Conservation (phyloP, 257 asterid genomes). For the Mentha longifolia region DNA sequence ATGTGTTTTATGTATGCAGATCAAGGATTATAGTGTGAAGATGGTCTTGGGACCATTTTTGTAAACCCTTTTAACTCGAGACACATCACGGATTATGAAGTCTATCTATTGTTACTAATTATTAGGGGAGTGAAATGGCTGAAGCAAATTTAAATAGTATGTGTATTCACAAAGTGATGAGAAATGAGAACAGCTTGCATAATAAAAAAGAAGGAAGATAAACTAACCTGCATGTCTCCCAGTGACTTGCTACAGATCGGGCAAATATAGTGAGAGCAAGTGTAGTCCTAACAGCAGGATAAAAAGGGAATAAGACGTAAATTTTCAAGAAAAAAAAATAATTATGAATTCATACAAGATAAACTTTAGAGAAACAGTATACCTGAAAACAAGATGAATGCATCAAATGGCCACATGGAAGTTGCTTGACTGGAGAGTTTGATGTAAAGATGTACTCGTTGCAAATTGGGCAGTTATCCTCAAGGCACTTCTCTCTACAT, state of each 20-base stretch:
- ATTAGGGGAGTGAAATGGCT: slow-evolving; percentile 3
- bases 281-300: slow-evolving; percentile 64
- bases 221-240: slow-evolving; percentile 89
- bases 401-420: slow-evolving; percentile 91
- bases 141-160: not conserved
- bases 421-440: slow-evolving; percentile 73
- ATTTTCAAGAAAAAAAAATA: not conserved
- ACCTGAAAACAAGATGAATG: slow-evolving; percentile 94
- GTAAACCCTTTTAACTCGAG: not conserved
- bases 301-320: slow-evolving; percentile 29
- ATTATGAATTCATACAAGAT: slow-evolving; percentile 6
- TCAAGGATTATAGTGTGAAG: not conserved
- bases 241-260: slow-evolving; percentile 94
- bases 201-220: slow-evolving; percentile 27
- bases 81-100: not conserved
- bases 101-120: not conserved
- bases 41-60: not conserved
- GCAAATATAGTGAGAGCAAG: slow-evolving; percentile 75
- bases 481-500: slow-evolving; percentile 84
- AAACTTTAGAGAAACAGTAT: slow-evolving; percentile 18
- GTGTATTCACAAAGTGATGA: not conserved
- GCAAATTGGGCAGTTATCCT: slow-evolving; percentile 92
- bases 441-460: slow-evolving; percentile 82
- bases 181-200: not conserved
- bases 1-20: slow-evolving; percentile 5